A percentile compares a stretch with the other conserved stretches of the same genome.
phyloP scores from a whole-genome alignment of 2,329 filamentous ascomycete species.

The Cytospora piceae region DNA sequence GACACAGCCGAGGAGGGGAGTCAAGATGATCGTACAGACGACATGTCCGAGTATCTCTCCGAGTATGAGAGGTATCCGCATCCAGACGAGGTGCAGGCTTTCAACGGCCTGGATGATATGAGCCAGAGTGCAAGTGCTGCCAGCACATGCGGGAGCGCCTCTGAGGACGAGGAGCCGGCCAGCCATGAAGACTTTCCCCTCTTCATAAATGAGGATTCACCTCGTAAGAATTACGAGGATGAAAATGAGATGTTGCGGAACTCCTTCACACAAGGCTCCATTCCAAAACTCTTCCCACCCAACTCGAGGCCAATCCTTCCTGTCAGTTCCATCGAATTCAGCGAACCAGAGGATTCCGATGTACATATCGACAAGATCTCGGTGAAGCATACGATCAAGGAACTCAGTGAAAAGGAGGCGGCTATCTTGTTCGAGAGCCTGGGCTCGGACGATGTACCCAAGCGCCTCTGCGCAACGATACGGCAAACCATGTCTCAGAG shows the following conservation, averaged over 20 bases:
- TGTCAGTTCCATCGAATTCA: slow-evolving; percentile 49
- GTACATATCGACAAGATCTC: slow-evolving; percentile 44
- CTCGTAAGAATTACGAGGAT: slow-evolving; percentile 34
- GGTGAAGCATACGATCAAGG: slow-evolving; percentile 51
- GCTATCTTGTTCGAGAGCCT: slow-evolving; percentile 40
- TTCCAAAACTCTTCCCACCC: slow-evolving; percentile 32
- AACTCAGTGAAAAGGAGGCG: slow-evolving; percentile 47
- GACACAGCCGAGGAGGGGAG: slow-evolving; percentile 57
- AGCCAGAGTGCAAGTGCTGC: slow-evolving; percentile 34
- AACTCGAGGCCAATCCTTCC: slow-evolving; percentile 29
- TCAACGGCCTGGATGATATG: slow-evolving; percentile 50
- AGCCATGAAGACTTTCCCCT: background rate
- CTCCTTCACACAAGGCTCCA: slow-evolving; percentile 42
- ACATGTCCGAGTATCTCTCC: slow-evolving; percentile 29
- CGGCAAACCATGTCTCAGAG: slow-evolving; percentile 54
- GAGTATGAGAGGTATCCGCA: slow-evolving; percentile 38
- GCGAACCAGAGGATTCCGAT: slow-evolving; percentile 42
- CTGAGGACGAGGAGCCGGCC: slow-evolving; percentile 34
- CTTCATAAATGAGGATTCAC: background rate
- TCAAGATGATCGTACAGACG: slow-evolving; percentile 48
- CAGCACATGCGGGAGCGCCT: slow-evolving; percentile 35
- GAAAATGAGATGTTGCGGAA: slow-evolving; percentile 52
- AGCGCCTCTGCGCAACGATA: slow-evolving; percentile 47
- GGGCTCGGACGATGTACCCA: slow-evolving; percentile 40
- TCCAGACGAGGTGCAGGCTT: slow-evolving; percentile 56